Conservation (phyloP, 2,329 filamentous ascomycete species). For the Trichoderma asperellum region DNA sequence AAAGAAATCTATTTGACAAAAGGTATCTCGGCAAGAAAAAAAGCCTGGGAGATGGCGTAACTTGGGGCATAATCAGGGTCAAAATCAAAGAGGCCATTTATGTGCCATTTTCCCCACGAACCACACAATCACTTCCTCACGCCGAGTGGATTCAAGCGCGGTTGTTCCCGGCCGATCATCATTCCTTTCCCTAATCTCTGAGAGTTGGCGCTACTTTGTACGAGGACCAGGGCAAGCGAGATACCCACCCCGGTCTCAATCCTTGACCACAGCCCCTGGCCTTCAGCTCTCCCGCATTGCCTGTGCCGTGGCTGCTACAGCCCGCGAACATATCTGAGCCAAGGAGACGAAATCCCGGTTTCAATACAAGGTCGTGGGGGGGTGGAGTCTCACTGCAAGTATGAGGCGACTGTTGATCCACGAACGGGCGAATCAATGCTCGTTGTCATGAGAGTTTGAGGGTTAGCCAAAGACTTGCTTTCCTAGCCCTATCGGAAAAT, state of each 20-base stretch:
- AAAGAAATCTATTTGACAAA: neutral
- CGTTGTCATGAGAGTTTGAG: neutral
- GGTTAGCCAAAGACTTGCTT: neutral
- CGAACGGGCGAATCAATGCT: neutral
- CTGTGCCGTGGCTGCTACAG: neutral
- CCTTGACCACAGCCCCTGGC: neutral
- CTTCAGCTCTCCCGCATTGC: neutral
- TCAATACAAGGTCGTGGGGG: neutral
- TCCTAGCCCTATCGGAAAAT: neutral
- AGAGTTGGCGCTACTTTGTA: neutral
- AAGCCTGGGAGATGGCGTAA: neutral
- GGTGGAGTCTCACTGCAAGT: neutral
- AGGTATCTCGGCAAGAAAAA: neutral
- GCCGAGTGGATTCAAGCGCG: neutral
- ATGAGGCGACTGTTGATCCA: neutral
- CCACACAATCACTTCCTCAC: neutral
- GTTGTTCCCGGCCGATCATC: conserved; percentile 12
- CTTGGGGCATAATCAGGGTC: neutral
- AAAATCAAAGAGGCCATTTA: neutral
- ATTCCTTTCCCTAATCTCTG: neutral
- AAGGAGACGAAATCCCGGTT: neutral
- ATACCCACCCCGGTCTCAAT: neutral
- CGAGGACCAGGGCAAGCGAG: neutral
- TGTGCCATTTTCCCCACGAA: neutral
- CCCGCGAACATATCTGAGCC: neutral